Evolutionary conservation across 176 grass and related monocot species (phyloP), one percentile per base, ranked within the genome.

Genomic region (Calamus simplicifolius): DNA sequence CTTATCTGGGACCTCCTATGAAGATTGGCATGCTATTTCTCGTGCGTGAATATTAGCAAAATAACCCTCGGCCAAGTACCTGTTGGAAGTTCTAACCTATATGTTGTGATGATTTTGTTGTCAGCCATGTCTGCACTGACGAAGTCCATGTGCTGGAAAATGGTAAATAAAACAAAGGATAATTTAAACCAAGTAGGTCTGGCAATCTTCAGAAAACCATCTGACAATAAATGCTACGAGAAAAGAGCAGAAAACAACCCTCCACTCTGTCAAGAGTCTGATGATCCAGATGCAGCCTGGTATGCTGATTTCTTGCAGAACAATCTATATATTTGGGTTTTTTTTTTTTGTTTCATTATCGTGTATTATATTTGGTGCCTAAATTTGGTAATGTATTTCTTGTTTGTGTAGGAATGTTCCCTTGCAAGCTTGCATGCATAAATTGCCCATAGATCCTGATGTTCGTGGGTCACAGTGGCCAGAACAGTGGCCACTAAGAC

Each of bases 141-240:
- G 64, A 85, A 75, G 57, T 85, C 89, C 35, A 95, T 95, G 85
- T 95, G 85, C 69, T 95, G 85, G 89, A 67, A 83, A 59, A 59
- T 89, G 73, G 76, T 89, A 28, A 95, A 69, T 49, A 89, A 68
- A 80, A 84, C 78, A 51, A 89, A 83, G 58, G 85, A 89, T 61
- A 89, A 62, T 38, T 6, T 89, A 72, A 85, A 95, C 56, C 12
- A 61, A 74, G 79, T 89, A 25, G 81, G 89, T 26, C 30, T 82
- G 63, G 81, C 85, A 10, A 82, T 95, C 68, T 95, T 80, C 64
- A 73, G 68, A 69, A 95, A 95, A 48, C 81, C 89, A 50, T 77
- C 58, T 48, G 78, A 82, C 67, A 95, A 95, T 49, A 77, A 54
- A 25, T 85, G 78, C 66, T 89, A 85, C 5, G 78, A 85, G 4